phyloP scores from a whole-genome alignment of 257 asterid genomes.

The Leptodermis oblonga region DNA sequence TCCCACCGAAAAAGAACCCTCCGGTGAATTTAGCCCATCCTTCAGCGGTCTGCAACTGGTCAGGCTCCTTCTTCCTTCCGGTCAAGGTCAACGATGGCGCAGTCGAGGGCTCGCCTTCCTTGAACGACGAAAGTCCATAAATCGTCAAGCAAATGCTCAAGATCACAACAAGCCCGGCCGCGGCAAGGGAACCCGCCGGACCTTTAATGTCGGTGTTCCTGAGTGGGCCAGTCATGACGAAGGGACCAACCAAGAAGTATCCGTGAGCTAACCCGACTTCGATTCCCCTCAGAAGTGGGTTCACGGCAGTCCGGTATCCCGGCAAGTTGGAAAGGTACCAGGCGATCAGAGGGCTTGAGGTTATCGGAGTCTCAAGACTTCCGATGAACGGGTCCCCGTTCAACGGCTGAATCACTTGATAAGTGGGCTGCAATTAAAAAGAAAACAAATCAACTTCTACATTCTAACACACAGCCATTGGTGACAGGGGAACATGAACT shows the following conservation, averaged over 20 bases:
- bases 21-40: constrained; percentile 92
- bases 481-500: too few species aligned
- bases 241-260: constrained; percentile 77
- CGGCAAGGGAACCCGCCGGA: constrained; percentile 74
- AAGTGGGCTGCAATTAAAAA: constrained; percentile 88
- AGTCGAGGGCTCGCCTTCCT: constrained; percentile 73
- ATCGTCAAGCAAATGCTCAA: constrained; percentile 68
- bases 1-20: constrained; percentile 97
- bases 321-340: constrained; percentile 95
- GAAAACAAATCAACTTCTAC: too few species aligned
- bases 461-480: too few species aligned
- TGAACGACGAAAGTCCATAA: constrained; percentile 71
- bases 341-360: constrained; percentile 92
- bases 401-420: constrained; percentile 87
- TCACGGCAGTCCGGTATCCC: constrained; percentile 83
- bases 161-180: constrained; percentile 75
- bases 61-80: constrained; percentile 78
- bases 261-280: constrained; percentile 97
- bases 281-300: constrained; percentile 58
- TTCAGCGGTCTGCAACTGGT: constrained; percentile 78
- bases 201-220: constrained; percentile 63
- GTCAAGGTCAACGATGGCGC: constrained; percentile 78
- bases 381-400: constrained; percentile 98
- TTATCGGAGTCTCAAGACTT: constrained; percentile 88
- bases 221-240: constrained; percentile 73